Percentiles rank a stretch among this genome's conserved stretches.
Conservation (phyloP, 2,329 filamentous ascomycete species). For the Epichloe hybrida region DNA sequence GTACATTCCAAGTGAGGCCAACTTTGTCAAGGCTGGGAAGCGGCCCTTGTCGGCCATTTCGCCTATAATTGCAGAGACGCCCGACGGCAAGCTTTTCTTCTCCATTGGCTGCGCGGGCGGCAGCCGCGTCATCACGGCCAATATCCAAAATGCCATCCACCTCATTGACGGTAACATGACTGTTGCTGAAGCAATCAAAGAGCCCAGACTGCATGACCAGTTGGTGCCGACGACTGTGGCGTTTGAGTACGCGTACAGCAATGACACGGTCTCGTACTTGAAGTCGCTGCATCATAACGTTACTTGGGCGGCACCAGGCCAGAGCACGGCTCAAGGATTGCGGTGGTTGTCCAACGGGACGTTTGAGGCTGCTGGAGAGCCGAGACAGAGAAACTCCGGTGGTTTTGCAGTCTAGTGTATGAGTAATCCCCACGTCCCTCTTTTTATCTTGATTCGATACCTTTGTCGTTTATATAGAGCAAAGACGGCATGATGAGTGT, state of each 20-base stretch:
- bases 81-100: constrained; percentile 56
- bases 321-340: constrained; percentile 62
- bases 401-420: constrained; percentile 38
- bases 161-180: constrained; percentile 55
- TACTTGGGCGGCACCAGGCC: constrained; percentile 50
- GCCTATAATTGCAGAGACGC: constrained; percentile 60
- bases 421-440: not conserved
- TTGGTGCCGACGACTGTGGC: constrained; percentile 53
- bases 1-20: constrained; percentile 58
- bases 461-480: too few relatives aligned
- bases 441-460: not conserved
- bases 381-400: constrained; percentile 62
- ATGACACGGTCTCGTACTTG: constrained; percentile 55
- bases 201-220: constrained; percentile 72
- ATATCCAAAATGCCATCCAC: constrained; percentile 63
- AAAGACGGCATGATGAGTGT: too few relatives aligned
- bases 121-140: constrained; percentile 71
- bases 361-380: constrained; percentile 74
- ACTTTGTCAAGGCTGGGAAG: constrained; percentile 66
- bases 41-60: constrained; percentile 66
- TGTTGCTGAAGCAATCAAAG: constrained; percentile 46
- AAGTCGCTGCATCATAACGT: constrained; percentile 57
- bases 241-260: constrained; percentile 64
- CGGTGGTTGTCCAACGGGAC: constrained; percentile 45
- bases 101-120: constrained; percentile 70